Evolutionary conservation across 805 yeast species (phyloP).

Genomic region (Saturnispora quitensis): DNA sequence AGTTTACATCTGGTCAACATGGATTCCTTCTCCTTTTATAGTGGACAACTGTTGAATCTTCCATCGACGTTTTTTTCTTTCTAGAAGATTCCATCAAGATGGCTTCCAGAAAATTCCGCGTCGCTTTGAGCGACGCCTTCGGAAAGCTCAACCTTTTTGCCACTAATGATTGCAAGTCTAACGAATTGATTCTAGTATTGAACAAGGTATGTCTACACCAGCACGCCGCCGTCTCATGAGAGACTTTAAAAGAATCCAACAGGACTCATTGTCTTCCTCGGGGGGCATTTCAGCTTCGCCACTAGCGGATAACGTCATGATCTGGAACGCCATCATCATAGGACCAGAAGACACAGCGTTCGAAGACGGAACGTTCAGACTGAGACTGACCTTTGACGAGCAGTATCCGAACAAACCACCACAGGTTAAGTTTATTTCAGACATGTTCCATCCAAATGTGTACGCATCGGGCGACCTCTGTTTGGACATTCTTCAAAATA

Average conservation of each 20-base stretch:
- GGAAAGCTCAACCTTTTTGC: background rate
- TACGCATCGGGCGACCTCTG: constrained; percentile 94
- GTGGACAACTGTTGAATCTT: no score
- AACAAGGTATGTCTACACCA: constrained; percentile 77
- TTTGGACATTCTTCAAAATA: constrained; percentile 87
- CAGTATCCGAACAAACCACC: constrained; percentile 98
- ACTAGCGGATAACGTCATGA: constrained; percentile 92
- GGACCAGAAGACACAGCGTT: constrained; percentile 98
- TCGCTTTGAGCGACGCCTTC: constrained; percentile 4
- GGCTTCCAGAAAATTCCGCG: constrained; percentile 5
- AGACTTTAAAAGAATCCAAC: constrained; percentile 96
- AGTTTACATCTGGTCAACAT: background rate
- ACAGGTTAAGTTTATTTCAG: constrained; percentile 76
- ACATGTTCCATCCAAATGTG: constrained; percentile 97
- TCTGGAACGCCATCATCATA: constrained; percentile 95
- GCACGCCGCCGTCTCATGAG: constrained; percentile 99
- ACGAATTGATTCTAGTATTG: background rate
- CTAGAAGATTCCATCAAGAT: background rate
- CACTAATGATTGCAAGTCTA: background rate
- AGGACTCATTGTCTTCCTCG: constrained; percentile 65
- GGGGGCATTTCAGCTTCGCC: constrained; percentile 98
- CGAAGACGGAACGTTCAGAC: constrained; percentile 93
- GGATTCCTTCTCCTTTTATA: background rate
- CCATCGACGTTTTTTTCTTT: background rate
- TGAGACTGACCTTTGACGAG: constrained; percentile 84